phyloP scores from a whole-genome alignment of 1,284 basidiomycete species.

The Anthracocystis setariae region DNA sequence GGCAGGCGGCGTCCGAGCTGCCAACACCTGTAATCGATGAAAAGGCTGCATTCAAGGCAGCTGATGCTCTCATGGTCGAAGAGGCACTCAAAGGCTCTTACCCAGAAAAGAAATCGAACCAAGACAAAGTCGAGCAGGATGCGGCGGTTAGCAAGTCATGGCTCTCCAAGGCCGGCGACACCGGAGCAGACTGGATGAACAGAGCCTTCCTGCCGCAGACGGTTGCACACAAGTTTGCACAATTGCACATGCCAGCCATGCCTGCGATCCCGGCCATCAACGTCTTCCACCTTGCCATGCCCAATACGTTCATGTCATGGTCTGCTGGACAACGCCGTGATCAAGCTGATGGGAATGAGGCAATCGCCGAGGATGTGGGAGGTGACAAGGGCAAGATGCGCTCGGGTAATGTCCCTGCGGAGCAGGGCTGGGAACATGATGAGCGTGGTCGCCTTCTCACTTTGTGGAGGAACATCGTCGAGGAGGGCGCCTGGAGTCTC shows the following conservation, averaged over 20 bases:
- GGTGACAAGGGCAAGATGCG: conserved; percentile 33
- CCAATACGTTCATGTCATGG: conserved; percentile 50
- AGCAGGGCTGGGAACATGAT: conserved; percentile 44
- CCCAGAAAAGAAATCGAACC: conserved; percentile 1
- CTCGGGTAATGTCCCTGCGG: conserved; percentile 7
- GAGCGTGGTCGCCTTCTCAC: conserved; percentile 45
- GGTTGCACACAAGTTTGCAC: conserved; percentile 47
- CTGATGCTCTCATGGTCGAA: conserved; percentile 16
- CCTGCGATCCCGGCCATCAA: conserved; percentile 50
- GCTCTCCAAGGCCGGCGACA: conserved; percentile 50
- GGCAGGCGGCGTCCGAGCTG: conserved; percentile 25
- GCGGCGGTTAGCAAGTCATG: conserved; percentile 36
- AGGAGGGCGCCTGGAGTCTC: conserved; percentile 54
- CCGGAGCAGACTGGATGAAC: conserved; percentile 50
- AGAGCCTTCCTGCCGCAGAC: conserved; percentile 42
- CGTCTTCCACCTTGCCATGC: conserved; percentile 56
- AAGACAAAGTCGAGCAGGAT: conserved; percentile 2
- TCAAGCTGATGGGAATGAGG: neutral
- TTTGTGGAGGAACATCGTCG: conserved; percentile 56
- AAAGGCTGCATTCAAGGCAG: conserved; percentile 31
- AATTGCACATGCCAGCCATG: conserved; percentile 51
- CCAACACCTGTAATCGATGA: conserved; percentile 34
- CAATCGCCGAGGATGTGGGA: conserved; percentile 5
- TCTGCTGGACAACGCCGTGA: conserved; percentile 24
- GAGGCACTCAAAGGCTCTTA: neutral